Evolutionary conservation across 495 filamentous ascomycete genomes (phyloP).

Genomic region (Apodospora peruviana): DNA sequence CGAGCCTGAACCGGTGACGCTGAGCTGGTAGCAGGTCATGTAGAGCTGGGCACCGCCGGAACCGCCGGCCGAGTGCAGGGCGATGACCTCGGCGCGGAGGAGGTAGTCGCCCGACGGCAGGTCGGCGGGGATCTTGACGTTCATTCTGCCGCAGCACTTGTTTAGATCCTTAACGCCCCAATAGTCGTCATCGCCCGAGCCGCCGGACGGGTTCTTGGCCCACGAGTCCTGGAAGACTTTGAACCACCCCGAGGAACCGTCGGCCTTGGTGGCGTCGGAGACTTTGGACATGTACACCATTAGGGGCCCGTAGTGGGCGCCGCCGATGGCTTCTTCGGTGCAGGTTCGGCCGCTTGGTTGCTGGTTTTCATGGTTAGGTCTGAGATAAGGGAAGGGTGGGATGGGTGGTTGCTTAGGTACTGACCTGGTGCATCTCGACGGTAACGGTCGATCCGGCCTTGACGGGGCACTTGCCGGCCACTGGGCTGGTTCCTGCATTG

Average conservation of each 20-base stretch:
- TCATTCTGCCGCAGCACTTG: conserved; percentile 46
- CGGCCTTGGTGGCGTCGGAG: conserved; percentile 39
- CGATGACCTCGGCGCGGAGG: conserved; percentile 48
- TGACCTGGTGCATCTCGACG: conserved; percentile 49
- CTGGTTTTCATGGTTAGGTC: conserved; percentile 5
- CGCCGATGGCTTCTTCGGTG: conserved; percentile 42
- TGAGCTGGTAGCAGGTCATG: conserved; percentile 46
- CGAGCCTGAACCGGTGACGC: conserved; percentile 28
- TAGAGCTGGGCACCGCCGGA: conserved; percentile 45
- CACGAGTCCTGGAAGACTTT: conserved; percentile 47
- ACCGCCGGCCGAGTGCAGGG: conserved; percentile 39
- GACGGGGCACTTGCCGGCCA: conserved; percentile 38
- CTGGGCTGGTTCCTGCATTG: conserved; percentile 31
- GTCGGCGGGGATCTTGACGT: conserved; percentile 42
- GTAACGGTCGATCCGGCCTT: conserved; percentile 42
- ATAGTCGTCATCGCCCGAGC: conserved; percentile 36
- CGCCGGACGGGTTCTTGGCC: conserved; percentile 28
- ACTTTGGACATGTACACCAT: conserved; percentile 52
- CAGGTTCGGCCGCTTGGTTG: conserved; percentile 40
- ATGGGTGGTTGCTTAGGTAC: conserved; percentile 2
- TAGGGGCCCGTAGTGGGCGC: conserved; percentile 43
- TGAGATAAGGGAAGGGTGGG: conserved; percentile 15
- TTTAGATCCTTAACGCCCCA: conserved; percentile 51
- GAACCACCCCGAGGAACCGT: conserved; percentile 43
- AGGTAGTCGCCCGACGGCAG: conserved; percentile 48